Percentiles rank a stretch among this genome's conserved stretches.
phyloP scores from a whole-genome alignment of 441 rosid genomes.

The Gossypium armourianum region DNA sequence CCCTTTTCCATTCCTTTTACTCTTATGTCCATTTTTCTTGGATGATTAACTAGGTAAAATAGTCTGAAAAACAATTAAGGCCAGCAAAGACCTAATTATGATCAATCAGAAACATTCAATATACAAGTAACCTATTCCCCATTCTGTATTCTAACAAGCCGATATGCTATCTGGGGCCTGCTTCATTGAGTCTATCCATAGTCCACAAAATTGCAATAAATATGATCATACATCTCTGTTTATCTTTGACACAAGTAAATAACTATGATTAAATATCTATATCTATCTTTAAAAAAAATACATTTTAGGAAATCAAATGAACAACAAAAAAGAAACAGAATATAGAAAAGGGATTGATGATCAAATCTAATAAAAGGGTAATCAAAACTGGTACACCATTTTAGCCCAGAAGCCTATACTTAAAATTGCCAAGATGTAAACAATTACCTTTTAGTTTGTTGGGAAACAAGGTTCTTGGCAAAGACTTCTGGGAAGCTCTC shows the following conservation, averaged over 20 bases:
- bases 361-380: neutral
- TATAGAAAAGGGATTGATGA: neutral
- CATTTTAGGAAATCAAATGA: neutral
- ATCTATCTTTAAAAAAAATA: neutral
- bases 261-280: neutral
- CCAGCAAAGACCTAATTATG: neutral
- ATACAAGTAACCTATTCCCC: neutral
- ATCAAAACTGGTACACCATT: neutral
- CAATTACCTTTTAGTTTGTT: conserved; percentile 48
- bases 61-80: neutral
- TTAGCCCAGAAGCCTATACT: neutral
- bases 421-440: conserved; percentile 3
- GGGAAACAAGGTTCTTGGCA: conserved; percentile 71
- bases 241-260: neutral
- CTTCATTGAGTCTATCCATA: neutral
- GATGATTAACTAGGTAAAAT: neutral
- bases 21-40: neutral
- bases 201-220: neutral
- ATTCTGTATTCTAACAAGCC: neutral
- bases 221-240: neutral
- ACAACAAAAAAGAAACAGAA: neutral
- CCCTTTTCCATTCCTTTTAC: neutral
- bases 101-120: neutral
- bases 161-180: neutral
- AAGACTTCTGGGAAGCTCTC: conserved; percentile 96